Evolutionary conservation across 345 rosid species (phyloP).

Genomic region (Eucalyptus brandiana): DNA sequence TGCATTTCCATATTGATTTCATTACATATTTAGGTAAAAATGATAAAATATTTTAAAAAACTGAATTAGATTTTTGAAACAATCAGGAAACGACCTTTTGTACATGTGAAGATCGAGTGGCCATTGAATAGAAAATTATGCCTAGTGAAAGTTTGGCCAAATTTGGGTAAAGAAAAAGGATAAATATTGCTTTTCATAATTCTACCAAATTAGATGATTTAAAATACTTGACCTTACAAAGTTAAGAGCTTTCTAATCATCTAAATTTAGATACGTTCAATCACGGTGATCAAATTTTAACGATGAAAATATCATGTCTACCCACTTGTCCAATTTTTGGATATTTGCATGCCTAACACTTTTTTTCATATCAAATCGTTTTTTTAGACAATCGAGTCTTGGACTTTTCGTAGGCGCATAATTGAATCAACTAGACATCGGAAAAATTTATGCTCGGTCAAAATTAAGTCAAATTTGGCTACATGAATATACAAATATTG

Average conservation of each 20-base stretch:
- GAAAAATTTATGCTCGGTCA: not conserved
- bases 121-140: not conserved
- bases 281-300: not conserved
- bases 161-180: not conserved
- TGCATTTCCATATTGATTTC: no score
- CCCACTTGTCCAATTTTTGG: not conserved
- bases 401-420: no score
- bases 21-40: no score
- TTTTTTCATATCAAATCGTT: not conserved
- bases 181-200: not conserved
- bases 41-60: no score
- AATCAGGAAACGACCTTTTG: no score
- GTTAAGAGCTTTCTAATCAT: not conserved
- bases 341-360: accelerated
- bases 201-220: not conserved
- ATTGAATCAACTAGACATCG: not conserved
- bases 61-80: no score
- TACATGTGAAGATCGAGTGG: no score
- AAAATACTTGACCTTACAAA: not conserved
- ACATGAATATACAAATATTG: not conserved
- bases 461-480: not conserved
- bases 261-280: not conserved
- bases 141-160: not conserved
- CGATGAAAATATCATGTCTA: not conserved
- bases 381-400: no score